Evolutionary conservation across 2,329 filamentous ascomycete genomes (phyloP), one percentile per base, ranked within the genome.

Genomic region (Whalleya microplaca): DNA sequence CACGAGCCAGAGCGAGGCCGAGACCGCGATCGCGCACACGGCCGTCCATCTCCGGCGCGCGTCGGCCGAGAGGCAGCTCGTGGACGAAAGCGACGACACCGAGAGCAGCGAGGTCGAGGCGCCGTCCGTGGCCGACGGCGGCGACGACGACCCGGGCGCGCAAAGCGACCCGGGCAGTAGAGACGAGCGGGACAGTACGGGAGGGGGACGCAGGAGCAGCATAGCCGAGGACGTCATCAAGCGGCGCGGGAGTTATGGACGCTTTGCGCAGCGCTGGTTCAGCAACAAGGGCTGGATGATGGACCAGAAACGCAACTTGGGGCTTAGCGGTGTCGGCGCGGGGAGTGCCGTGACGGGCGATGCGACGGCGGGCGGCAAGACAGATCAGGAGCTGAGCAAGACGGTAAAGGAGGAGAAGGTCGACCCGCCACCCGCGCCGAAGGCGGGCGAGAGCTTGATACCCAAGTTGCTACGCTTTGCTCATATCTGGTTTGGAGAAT

Each of bases 231-330:
- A 98, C 76, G 93, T 98, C 1, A 94, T 97, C 51, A 85, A 87
- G 40, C 87, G 85, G 55, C 89, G 86, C 65, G 92, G 93, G 0
- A 87, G 87, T 61, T 98, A 97, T 72, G 94, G 93, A 3, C 83
- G 91, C 40, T 97, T 98, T 71, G 91, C 94, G 0, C 85, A 92
- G 61, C 87, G 88, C 57, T 99, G 95, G 95, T 95, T 98, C 70
- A 95, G 91, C 43, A 87, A 85, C 62, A 89, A 86, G 59, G 92
- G 91, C 0, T 94, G 92, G 90, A 88, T 86, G 50, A 78, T 86
- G 58, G 88, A 90, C 58, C 86, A 86, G 63, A 84, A 86, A 65
- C 82, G 88, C 21, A 84, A 84, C 47, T 83, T 92, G 67, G 90
- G 90, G 4, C 77, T 93, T 72, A 89, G 84, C 64, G 74, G 75